A percentile compares a stretch with the other conserved stretches of the same genome.
Conservation (phyloP, 352 stramenopile species). For the Phytopythium litorale region DNA sequence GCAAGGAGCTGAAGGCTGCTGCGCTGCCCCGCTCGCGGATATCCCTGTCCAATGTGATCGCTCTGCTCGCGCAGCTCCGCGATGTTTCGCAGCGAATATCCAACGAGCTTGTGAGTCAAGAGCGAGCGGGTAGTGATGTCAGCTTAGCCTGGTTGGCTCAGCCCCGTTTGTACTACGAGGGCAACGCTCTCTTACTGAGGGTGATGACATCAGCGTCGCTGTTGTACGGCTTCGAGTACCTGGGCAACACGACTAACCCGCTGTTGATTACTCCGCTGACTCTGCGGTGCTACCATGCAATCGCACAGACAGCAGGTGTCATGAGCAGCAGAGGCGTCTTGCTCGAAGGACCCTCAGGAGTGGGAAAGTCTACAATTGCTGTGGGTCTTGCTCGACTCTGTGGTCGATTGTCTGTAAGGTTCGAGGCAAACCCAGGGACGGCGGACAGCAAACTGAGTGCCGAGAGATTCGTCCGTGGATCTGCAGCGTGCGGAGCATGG, state of each 20-base stretch:
- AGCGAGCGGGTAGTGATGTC: neutral
- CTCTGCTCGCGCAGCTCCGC: constrained; percentile 46
- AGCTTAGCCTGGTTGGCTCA: constrained; percentile 52
- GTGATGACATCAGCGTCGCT: constrained; percentile 44
- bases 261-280: constrained; percentile 56
- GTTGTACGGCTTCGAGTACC: constrained; percentile 69
- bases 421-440: neutral
- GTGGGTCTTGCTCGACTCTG: constrained; percentile 37
- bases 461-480: constrained; percentile 12
- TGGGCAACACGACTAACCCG: constrained; percentile 36
- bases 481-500: constrained; percentile 50
- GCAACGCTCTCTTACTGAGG: constrained; percentile 42
- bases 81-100: constrained; percentile 31
- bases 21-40: constrained; percentile 22
- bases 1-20: constrained; percentile 51
- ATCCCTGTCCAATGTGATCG: constrained; percentile 41
- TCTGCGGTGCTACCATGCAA: constrained; percentile 52
- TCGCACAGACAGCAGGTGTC: constrained; percentile 33
- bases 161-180: constrained; percentile 65
- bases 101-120: constrained; percentile 9
- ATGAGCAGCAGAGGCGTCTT: constrained; percentile 31
- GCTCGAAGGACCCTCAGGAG: constrained; percentile 28
- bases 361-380: constrained; percentile 46
- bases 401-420: constrained; percentile 35
- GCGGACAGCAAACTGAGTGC: neutral